Evolutionary conservation across 306 rosid species (phyloP).

Genomic region (Cajanus cajan): DNA sequence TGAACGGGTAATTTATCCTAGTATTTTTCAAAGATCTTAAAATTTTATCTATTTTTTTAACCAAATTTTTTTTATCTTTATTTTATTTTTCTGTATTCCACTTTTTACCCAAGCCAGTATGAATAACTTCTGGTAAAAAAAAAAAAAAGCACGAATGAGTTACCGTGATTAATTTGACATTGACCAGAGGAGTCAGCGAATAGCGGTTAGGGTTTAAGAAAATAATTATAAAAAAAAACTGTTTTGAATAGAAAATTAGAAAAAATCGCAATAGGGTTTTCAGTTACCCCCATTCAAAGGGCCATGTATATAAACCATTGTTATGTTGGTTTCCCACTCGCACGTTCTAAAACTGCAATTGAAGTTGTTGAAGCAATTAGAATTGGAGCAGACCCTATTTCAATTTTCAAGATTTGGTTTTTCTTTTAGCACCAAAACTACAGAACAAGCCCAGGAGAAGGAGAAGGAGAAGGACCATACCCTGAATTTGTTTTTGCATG

Average conservation of each 20-base stretch:
- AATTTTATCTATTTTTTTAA: too few species aligned
- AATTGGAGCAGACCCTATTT: neutral
- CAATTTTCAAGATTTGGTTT: neutral
- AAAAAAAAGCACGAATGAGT: neutral
- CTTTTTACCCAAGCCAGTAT: too few species aligned
- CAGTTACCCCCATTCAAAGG: neutral
- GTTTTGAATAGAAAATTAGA: neutral
- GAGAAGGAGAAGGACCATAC: conserved; percentile 9
- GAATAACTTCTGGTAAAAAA: too few species aligned
- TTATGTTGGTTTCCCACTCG: neutral
- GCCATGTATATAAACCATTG: conserved; percentile 19
- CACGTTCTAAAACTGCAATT: conserved; percentile 30
- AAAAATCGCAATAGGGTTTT: conserved; percentile 37
- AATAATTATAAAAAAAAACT: neutral
- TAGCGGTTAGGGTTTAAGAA: neutral
- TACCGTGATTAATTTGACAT: neutral
- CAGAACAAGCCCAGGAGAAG: neutral
- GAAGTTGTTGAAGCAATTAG: neutral
- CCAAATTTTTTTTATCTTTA: too few species aligned
- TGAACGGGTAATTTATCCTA: too few species aligned
- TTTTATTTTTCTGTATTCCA: too few species aligned
- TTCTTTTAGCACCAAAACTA: neutral
- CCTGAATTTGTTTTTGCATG: conserved; percentile 40
- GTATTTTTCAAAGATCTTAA: too few species aligned
- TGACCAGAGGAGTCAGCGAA: neutral